A percentile compares a stretch with the other conserved stretches of the same genome.
Evolutionary conservation across 2,329 filamentous ascomycete species (phyloP).

Genomic region (Pyrenochaeta sp.): DNA sequence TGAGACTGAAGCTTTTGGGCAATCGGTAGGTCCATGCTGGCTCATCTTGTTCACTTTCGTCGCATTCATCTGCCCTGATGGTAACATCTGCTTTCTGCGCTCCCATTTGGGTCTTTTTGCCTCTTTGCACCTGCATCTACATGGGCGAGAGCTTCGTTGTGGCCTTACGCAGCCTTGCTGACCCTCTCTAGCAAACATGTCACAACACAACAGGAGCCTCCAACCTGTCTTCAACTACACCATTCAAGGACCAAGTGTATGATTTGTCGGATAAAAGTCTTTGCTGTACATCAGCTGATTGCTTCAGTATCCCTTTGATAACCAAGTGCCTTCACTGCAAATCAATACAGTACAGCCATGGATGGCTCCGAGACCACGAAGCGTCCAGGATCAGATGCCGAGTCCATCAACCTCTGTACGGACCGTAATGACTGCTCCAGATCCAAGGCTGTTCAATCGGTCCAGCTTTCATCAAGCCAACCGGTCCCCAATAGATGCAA

Average conservation of each 20-base stretch:
- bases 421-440: conserved; percentile 17
- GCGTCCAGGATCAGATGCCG: conserved; percentile 21
- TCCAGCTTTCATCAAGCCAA: conserved; percentile 13
- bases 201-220: conserved; percentile 26
- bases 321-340: conserved; percentile 14
- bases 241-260: conserved; percentile 17
- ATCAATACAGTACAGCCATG: conserved; percentile 29
- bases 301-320: conserved; percentile 17
- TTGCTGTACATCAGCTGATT: background rate
- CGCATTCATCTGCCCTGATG: background rate
- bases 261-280: background rate
- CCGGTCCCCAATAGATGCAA: conserved; percentile 4
- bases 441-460: conserved; percentile 4
- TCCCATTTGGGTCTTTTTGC: background rate
- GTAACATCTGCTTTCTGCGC: background rate
- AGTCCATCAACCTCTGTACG: conserved; percentile 27
- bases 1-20: conserved; percentile 4
- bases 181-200: conserved; percentile 38
- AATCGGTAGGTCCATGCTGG: conserved; percentile 20
- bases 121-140: background rate
- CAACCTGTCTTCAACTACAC: conserved; percentile 22
- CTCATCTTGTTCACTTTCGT: conserved; percentile 7
- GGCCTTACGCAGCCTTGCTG: conserved; percentile 29
- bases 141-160: conserved; percentile 3
- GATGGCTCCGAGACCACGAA: conserved; percentile 16